Base-by-base conservation (phyloP, 371 early-diverging fungal species). In the Mucor racemosus region DNA sequence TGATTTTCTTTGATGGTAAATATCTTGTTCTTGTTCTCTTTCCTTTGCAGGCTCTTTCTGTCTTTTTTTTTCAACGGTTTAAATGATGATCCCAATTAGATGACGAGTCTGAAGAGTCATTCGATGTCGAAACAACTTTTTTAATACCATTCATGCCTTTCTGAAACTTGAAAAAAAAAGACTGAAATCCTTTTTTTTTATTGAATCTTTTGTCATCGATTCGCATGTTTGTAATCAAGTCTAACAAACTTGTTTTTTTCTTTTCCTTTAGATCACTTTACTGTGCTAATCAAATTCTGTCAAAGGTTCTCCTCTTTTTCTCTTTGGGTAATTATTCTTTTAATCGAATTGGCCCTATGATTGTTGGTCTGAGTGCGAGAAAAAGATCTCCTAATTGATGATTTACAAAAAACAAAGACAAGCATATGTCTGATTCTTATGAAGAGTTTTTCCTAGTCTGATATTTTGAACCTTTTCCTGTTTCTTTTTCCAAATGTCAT, bases 91-190 rank as follows among this genome's bases (percentile, higher is more conserved):
- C 74, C 57, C 50, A 40, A 60, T 76, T 88, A 88, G 88, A 88
- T 88, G 88, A 88, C 88, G 88, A 88, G 88, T 88, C 88, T 77
- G 88, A 88, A 74, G 87, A 88, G 88, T 86, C 71, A 73, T 86
- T 88, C 87, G 71, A 73, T 88, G 88, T 84, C 77, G 88, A 88
- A 62, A 87, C 72, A 77, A 75, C 73, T 65, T 78, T 75, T 79
- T 78, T 74, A 74, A 72, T 84, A 79, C 86, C 84, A 85, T 87
- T 87, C 87, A 87, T 87, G 87, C 87, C 66, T 76, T 62, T 71
- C 75, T 73, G 78, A 71, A 46, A 76, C 56, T 38, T 56, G 66
- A 58, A 56, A 56, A 53, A 9, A 14, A 58, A n/a, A 58, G 62
- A 64, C 50, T 31, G 34, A 58, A 53, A 48, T 53, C 62, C 39